Evolutionary conservation across 495 filamentous ascomycete genomes (phyloP), one percentile per base, ranked within the genome.

Genomic region (Tuber aestivum): DNA sequence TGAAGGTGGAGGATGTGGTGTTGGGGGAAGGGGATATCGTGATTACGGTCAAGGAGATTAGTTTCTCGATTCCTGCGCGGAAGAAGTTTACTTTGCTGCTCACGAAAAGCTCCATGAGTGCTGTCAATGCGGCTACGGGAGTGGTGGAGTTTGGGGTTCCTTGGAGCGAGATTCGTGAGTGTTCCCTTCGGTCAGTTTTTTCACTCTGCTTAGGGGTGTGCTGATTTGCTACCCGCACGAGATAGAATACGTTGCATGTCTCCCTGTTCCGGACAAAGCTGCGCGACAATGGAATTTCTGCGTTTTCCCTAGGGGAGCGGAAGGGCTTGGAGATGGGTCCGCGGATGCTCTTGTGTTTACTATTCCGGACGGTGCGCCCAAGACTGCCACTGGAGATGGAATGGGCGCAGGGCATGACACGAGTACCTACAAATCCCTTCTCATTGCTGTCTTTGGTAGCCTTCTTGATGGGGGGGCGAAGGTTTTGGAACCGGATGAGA

Each of bases 11-110:
- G 5, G 35, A 70, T 23, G 65, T 38, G n/a, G 41, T 69, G 37
- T 41, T 74, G 41, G 75, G 69, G 42, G 73, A 70, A 48, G 80
- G 76, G 32, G 73, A 76, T 35, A 72, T 81, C 44, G 40, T 83
- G 20, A 70, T 83, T 23, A 76, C 73, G 37, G 81, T 83, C 27
- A 78, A 81, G 56, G 78, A 83, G 35, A 81, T 83, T 70, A 79
- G 76, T 45, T 83, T 83, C 74, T 80, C 76, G 27, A 87, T 92
- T n/a, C 95, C 95, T 23, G 91, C 93, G 85, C 87, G 95, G 77
- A 99, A 97, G 86, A 99, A 98, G 86, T 90, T 95, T 80, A 92
- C 89, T 65, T 85, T 98, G 41, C 91, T 93, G 84, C 86, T 98
- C 84, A 85, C 89, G 82, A 79, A 86, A 79, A 84, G 85, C 79